Evolutionary conservation across 495 filamentous ascomycete species (phyloP), one percentile per base, ranked within the genome.

Genomic region (Penicillium pancosmium): DNA sequence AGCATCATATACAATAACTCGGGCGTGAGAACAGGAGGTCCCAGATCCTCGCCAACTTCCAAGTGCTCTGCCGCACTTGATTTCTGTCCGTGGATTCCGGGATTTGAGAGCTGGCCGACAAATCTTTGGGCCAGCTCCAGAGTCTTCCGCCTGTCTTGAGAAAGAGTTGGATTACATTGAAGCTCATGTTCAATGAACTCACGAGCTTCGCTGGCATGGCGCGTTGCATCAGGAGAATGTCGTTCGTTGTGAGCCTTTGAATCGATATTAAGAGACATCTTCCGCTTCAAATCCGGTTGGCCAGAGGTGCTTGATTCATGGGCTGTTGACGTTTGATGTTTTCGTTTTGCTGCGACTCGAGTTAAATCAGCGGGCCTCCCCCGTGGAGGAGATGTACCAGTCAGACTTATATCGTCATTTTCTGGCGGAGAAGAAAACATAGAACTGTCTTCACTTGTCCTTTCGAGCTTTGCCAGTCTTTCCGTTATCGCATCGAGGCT

Each of bases 1-100:
- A 71, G 27, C 62, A 73, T 68, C 68, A 71, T 71, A 9, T 67
- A 66, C 1, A 73, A 41, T 33, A 73, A 38, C 41, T 73, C 70
- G 4, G 70, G 66, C 3, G 67, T 68, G 13, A 70, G 62, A 49
- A n/a, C 47, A 38, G 66, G 66, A 16, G 54, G 59, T 18, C 50
- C 23, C 11, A 61, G 25, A 40, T 51, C 47, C 4, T 63, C 64
- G 13, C 55, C 56, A 43, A 60, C 34, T 13, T 59, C 64, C 18
- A 61, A n/a, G 4, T 63, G 48, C 31, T 67, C 63, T 11, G 31
- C 54, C 6, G 49, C 16, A 6, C 36, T 41, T 27, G 33, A 52
- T 43, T 64, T 60, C 34, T 68, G 52, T 18, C 62, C 63, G 34
- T 61, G 57, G 8, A 68, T 34, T 10, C 61, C 51, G 1, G 60